Percentiles rank a stretch among this genome's conserved stretches.
These are phyloP conservation scores for Chrysoporthe puriensis DNA, from an alignment of 2,329 filamentous ascomycete genomes.

Conservation along the genomic window DNA sequence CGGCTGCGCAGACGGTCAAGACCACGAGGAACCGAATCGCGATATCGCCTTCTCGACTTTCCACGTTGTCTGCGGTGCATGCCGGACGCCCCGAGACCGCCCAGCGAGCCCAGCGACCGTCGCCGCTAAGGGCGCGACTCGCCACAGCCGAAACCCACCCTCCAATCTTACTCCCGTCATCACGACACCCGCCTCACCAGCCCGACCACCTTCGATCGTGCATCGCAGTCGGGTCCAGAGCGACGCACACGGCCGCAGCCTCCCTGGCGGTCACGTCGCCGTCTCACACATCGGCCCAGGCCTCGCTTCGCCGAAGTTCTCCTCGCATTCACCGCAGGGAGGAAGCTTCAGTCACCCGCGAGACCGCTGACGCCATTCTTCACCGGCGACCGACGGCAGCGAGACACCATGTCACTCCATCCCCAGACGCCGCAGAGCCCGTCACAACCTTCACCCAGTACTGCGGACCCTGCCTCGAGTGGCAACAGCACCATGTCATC, in stretches of 20 bases:
- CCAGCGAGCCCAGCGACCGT: constrained; percentile 19
- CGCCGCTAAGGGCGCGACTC: constrained; percentile 20
- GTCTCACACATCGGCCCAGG: constrained; percentile 2
- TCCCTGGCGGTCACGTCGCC: constrained; percentile 19
- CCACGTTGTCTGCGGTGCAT: constrained; percentile 16
- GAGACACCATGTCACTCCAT: constrained; percentile 65
- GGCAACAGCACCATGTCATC: constrained; percentile 56
- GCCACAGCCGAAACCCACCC: constrained; percentile 20
- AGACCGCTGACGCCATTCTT: constrained; percentile 11
- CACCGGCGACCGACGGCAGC: constrained; percentile 18
- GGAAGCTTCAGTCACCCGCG: constrained; percentile 11
- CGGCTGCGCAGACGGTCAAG: constrained; percentile 16
- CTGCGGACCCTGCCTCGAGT: constrained; percentile 55
- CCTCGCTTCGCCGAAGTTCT: constrained; percentile 15
- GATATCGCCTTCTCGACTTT: constrained; percentile 4
- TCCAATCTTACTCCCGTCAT: constrained; percentile 15
- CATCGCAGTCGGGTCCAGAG: constrained; percentile 5
- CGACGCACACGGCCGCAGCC: constrained; percentile 12
- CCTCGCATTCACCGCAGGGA: not conserved
- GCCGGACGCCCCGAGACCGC: constrained; percentile 11
- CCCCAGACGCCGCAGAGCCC: constrained; percentile 71
- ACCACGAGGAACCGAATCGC: constrained; percentile 15
- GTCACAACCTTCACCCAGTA: constrained; percentile 62
- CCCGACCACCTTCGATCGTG: constrained; percentile 8
- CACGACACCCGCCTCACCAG: constrained; percentile 11